Evolutionary conservation across 768 basidiomycete species (phyloP), one percentile per base, ranked within the genome.

Genomic region (Mycena amicta): DNA sequence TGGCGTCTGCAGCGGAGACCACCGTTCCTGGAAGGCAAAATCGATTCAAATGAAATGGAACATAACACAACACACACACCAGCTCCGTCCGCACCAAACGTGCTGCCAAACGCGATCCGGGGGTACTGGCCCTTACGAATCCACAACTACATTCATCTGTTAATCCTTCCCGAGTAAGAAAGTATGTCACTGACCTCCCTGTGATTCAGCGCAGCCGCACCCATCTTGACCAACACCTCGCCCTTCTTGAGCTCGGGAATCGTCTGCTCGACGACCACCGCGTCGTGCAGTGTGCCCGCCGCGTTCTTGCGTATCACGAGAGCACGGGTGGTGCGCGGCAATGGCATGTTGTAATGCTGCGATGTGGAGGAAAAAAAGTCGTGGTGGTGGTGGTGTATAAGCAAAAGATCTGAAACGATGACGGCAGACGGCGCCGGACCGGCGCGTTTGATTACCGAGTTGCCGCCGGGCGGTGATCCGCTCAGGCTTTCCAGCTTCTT

Each of bases 201-300:
- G 66, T 87, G 91, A 68, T 94, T 94, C 76, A 90, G 90, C 16
- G 82, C 85, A 0, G 80, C 89, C 15, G 91, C 89, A 20, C 74
- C 77, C 52, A 92, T 83, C 69, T 80, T 83, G 8, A 92, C 87
- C 6, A 90, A 76, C 0, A 92, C 70, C 70, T 92, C 77, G 2
- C 83, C 87, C 0, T 70, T 59, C 57, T 81, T 75, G 54, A 90
- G 76, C 6, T 70, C 46, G 27, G 83, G 81, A 40, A 91, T 69
- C 0, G 80, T 75, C 43, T 71, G 75, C 31, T 81, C 75, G 51
- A 82, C 78, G 12, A 92, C 53, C 5, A 75, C 73, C 0, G 82
- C 84, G 59, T 89, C 85, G 64, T 90, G 78, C n/a, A n/a, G n/a
- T n/a, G n/a, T n/a, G 61, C 81, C 84, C 27, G 69, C 53, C 4